Percentiles rank a stretch among this genome's conserved stretches.
Conservation (phyloP, 805 yeast genomes). For the Metschnikowia arizonensis region DNA sequence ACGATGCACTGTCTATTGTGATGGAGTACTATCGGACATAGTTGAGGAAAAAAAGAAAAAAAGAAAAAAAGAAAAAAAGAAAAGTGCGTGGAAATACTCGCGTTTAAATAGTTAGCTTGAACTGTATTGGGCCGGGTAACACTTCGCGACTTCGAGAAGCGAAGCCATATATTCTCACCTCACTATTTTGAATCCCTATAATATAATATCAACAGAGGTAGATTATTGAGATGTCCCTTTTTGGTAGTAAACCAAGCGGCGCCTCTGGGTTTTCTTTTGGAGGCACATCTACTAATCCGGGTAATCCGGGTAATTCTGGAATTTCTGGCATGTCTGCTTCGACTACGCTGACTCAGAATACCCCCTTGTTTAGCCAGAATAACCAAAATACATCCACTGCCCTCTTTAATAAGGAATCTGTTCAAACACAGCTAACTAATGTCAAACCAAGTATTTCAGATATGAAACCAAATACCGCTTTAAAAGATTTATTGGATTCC, state of each 20-base stretch:
- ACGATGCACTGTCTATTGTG: conserved; percentile 64
- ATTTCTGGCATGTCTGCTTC: no score
- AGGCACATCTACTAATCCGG: not conserved
- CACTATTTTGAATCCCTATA: not conserved
- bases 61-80: no score
- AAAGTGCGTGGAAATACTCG: not conserved
- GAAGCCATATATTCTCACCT: not conserved
- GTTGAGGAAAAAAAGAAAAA: conserved; percentile 31
- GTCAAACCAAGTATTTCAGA: not conserved
- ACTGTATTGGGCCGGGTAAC: conserved; percentile 20
- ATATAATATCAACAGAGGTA: not conserved
- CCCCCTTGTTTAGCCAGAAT: no score
- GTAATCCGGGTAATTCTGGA: no score
- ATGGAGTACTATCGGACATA: conserved; percentile 68
- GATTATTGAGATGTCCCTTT: conserved; percentile 10
- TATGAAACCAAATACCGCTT: conserved; percentile 16
- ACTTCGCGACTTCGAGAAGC: conserved; percentile 1
- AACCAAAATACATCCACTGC: no score
- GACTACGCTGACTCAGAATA: no score
- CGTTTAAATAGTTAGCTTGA: conserved; percentile 8
- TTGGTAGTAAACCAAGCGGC: conserved; percentile 10
- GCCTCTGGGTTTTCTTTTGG: conserved; percentile 12
- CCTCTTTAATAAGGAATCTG: not conserved
- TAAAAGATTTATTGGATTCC: conserved; percentile 74
- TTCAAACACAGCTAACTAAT: not conserved